Evolutionary conservation across 371 early-diverging fungal genomes (phyloP).

Genomic region (Mucor sp.): DNA sequence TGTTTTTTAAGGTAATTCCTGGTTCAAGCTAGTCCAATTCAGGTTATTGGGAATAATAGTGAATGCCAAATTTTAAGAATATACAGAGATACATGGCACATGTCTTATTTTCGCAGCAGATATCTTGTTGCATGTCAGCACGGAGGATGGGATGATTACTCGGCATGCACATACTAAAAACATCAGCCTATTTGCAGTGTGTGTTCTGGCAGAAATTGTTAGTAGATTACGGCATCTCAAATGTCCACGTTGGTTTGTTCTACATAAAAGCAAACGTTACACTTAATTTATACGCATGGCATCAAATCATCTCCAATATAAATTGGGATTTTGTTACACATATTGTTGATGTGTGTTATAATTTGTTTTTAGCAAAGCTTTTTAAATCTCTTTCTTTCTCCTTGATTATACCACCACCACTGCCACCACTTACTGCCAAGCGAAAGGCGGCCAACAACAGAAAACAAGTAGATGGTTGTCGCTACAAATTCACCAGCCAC

Average conservation of each 20-base stretch:
- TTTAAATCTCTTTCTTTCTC: background rate
- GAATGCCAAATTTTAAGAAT: background rate
- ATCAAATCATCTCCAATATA: slow-evolving; percentile 1
- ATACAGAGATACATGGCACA: background rate
- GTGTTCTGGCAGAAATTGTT: too few species aligned
- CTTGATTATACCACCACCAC: too few species aligned
- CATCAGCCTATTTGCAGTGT: too few species aligned
- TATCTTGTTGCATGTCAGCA: background rate
- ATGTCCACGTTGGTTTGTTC: background rate
- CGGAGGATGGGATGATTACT: too few species aligned
- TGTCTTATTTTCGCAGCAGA: background rate
- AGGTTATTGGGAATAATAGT: background rate
- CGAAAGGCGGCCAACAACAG: background rate
- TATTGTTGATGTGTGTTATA: background rate
- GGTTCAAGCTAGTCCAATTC: background rate
- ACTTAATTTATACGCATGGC: slow-evolving; percentile 17
- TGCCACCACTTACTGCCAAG: too few species aligned
- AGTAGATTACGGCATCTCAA: background rate
- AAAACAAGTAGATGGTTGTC: slow-evolving; percentile 3
- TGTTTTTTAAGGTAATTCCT: background rate
- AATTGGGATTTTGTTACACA: background rate
- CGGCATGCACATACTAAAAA: too few species aligned
- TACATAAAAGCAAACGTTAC: background rate
- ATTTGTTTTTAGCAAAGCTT: background rate
- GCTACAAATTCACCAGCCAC: slow-evolving; percentile 16